A percentile compares a stretch with the other conserved stretches of the same genome.
Conservation (phyloP, 371 early-diverging fungal species). For the Lichtheimia ornata region DNA sequence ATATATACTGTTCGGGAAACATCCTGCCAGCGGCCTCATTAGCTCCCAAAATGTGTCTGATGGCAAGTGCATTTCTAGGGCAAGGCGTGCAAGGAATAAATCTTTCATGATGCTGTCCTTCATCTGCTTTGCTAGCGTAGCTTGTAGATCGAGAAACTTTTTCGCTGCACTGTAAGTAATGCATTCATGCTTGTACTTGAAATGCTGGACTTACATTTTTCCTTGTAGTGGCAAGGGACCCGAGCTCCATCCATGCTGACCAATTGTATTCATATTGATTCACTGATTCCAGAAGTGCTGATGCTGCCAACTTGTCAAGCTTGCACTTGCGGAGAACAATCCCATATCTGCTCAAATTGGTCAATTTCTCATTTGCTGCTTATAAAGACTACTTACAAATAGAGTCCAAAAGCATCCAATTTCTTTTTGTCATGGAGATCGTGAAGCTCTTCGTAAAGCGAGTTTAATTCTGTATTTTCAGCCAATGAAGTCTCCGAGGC, state of each 20-base stretch:
- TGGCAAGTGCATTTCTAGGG: constrained; percentile 39
- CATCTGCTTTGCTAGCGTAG: constrained; percentile 26
- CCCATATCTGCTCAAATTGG: constrained; percentile 46
- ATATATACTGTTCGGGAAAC: constrained; percentile 61
- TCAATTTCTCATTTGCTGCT: background rate
- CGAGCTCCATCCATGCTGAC: constrained; percentile 90
- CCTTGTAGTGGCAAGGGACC: constrained; percentile 48
- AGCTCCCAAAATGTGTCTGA: constrained; percentile 16
- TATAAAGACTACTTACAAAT: constrained; percentile 48
- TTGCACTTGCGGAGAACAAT: constrained; percentile 51
- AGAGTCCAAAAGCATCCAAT: constrained; percentile 70
- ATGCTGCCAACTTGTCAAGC: constrained; percentile 52
- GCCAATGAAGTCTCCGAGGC: constrained; percentile 43
- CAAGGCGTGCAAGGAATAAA: constrained; percentile 60
- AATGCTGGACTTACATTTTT: constrained; percentile 37
- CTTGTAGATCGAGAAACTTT: constrained; percentile 19
- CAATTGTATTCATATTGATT: constrained; percentile 79
- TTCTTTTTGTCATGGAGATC: constrained; percentile 37
- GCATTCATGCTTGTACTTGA: too few species aligned
- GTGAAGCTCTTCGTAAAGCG: constrained; percentile 51
- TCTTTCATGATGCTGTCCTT: constrained; percentile 56
- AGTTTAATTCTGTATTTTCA: constrained; percentile 51
- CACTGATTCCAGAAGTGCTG: constrained; percentile 66
- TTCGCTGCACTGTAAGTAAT: too few species aligned
- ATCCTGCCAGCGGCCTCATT: constrained; percentile 30